These are phyloP conservation scores for Acanthamoeba healyi DNA, from an alignment of 208 protist genomes.

Conservation along the genomic window DNA sequence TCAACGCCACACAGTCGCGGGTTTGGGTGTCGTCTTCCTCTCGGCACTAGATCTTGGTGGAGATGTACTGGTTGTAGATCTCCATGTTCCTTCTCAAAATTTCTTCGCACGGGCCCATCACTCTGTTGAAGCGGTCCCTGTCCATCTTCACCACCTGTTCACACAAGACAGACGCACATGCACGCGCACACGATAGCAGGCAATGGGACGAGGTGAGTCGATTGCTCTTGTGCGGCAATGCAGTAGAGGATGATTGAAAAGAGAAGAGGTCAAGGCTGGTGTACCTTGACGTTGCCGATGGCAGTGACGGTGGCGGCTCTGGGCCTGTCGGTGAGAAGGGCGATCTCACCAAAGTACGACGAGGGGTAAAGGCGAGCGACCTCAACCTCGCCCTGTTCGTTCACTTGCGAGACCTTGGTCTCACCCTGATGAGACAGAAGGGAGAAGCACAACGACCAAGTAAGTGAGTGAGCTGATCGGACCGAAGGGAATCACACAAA, in stretches of 20 bases:
- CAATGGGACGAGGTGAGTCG: too few species aligned
- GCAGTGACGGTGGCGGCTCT: constrained; percentile 80
- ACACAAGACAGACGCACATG: neutral
- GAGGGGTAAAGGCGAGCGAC: constrained; percentile 56
- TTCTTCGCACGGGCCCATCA: constrained; percentile 85
- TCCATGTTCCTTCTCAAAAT: constrained; percentile 86
- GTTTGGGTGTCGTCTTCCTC: too few species aligned
- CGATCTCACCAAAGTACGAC: constrained; percentile 69
- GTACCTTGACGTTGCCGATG: constrained; percentile 52
- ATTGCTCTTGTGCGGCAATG: too few species aligned
- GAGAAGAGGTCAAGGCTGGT: neutral
- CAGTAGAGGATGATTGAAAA: too few species aligned
- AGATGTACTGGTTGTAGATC: constrained; percentile 80
- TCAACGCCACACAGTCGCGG: too few species aligned
- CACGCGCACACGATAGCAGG: neutral
- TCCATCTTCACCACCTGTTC: constrained; percentile 82
- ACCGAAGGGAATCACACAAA: neutral
- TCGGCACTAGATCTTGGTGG: constrained; percentile 75
- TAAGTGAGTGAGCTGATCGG: too few species aligned
- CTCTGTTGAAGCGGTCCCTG: constrained; percentile 81
- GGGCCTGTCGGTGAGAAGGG: constrained; percentile 66
- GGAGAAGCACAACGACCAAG: neutral
- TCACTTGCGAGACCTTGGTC: constrained; percentile 42
- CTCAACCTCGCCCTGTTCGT: constrained; percentile 61
- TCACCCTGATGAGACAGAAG: neutral